Evolutionary conservation across 495 filamentous ascomycete genomes (phyloP).

Genomic region (Daldinia grandis): DNA sequence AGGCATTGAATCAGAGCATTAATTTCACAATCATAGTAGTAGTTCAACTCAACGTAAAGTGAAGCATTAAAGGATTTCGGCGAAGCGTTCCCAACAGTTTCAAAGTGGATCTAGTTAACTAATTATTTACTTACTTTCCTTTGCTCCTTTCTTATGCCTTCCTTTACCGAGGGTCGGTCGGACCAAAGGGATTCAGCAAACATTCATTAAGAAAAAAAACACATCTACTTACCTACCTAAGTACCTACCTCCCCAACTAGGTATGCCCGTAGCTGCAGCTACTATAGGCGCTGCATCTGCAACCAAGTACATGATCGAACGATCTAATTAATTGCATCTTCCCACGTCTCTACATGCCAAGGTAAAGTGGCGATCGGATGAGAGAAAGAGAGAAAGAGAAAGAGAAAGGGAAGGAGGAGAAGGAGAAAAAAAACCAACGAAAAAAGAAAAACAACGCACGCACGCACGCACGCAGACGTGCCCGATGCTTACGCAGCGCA

Average conservation of each 20-base stretch:
- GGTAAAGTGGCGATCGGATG: background rate
- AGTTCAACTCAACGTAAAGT: background rate
- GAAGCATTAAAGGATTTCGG: background rate
- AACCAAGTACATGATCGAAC: conserved; percentile 18
- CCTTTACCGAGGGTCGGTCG: background rate
- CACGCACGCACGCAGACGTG: background rate
- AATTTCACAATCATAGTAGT: background rate
- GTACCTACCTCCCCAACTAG: conserved; percentile 19
- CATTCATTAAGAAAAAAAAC: background rate
- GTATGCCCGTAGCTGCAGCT: background rate
- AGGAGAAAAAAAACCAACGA: no score
- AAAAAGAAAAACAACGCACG: background rate
- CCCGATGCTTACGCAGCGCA: background rate
- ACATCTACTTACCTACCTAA: conserved; percentile 11
- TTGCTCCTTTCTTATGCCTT: background rate
- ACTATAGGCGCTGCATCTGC: background rate
- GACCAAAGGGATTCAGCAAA: background rate
- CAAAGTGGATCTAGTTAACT: background rate
- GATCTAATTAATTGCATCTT: conserved; percentile 16
- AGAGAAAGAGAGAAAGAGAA: no score
- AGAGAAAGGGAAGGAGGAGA: no score
- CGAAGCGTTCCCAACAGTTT: background rate
- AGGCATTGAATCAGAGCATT: background rate
- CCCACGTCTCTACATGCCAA: conserved; percentile 20
- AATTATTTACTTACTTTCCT: background rate